These are phyloP conservation scores for Globisporangium cystogenes DNA, from an alignment of 352 stramenopile genomes.

Conservation along the genomic window DNA sequence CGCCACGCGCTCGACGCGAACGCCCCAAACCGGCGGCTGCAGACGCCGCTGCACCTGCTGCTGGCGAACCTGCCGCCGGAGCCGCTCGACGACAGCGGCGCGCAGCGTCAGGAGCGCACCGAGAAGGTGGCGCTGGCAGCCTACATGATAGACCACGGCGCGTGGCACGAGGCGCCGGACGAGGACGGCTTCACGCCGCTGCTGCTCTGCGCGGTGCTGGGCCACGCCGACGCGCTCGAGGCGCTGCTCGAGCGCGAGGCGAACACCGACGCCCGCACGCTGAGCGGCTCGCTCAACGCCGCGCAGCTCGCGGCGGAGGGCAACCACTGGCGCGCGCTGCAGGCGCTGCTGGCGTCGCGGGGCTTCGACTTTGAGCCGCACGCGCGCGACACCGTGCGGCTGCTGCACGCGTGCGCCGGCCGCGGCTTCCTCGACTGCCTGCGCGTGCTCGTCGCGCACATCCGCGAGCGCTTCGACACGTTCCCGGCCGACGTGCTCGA, in stretches of 20 bases:
- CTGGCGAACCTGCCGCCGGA: conserved; percentile 45
- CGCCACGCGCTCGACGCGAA: conserved; percentile 74
- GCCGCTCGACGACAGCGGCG: not conserved
- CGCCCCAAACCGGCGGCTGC: conserved; percentile 35
- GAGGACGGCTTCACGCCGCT: conserved; percentile 60
- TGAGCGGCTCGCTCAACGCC: conserved; percentile 33
- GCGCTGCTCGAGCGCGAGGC: conserved; percentile 66
- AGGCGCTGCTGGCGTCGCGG: conserved; percentile 41
- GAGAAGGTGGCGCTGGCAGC: conserved; percentile 48
- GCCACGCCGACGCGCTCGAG: conserved; percentile 54
- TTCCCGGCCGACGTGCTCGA: conserved; percentile 31
- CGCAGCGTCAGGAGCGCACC: conserved; percentile 10
- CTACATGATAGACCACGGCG: conserved; percentile 86
- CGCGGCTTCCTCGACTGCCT: conserved; percentile 52
- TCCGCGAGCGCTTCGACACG: conserved; percentile 23
- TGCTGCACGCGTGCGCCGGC: conserved; percentile 61
- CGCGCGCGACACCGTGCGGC: conserved; percentile 29
- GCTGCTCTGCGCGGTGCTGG: conserved; percentile 45
- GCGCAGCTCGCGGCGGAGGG: conserved; percentile 51
- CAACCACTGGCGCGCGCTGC: conserved; percentile 43
- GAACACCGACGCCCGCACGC: conserved; percentile 39
- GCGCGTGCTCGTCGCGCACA: conserved; percentile 38
- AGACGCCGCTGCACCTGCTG: conserved; percentile 72
- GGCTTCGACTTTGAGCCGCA: conserved; percentile 39
- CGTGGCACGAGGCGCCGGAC: conserved; percentile 72